A percentile compares a stretch with the other conserved stretches of the same genome.
These are phyloP conservation scores for Digitaria exilis DNA, from an alignment of 202 grass and related monocot species.

Conservation along the genomic window DNA sequence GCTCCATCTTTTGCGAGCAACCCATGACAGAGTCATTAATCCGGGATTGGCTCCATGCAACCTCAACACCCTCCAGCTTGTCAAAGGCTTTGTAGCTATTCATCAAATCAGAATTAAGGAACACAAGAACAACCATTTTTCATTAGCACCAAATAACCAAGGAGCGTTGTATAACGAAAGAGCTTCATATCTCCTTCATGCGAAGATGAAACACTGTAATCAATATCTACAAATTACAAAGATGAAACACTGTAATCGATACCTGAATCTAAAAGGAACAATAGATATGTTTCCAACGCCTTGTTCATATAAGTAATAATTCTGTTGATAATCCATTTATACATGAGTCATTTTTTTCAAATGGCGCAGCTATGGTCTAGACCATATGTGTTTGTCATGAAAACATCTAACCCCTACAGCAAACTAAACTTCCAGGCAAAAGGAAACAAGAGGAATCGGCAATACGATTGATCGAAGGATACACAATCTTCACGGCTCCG, in stretches of 20 bases:
- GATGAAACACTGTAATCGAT: neutral
- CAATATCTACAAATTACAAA: neutral
- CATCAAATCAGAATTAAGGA: slow-evolving; percentile 28
- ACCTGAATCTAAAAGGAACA: neutral
- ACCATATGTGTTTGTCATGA: neutral
- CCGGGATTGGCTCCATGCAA: slow-evolving; percentile 63
- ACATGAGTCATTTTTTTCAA: neutral
- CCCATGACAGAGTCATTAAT: slow-evolving; percentile 54
- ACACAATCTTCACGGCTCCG: slow-evolving; percentile 64
- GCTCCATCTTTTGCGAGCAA: slow-evolving; percentile 45
- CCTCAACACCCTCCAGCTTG: slow-evolving; percentile 61
- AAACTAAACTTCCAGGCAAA: neutral
- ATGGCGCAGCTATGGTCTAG: neutral
- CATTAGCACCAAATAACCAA: neutral
- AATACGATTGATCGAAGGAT: slow-evolving; percentile 40
- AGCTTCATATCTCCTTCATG: neutral
- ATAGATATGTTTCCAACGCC: neutral
- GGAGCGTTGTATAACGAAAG: neutral
- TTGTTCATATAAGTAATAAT: neutral
- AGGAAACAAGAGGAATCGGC: neutral
- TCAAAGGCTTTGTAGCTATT: slow-evolving; percentile 74
- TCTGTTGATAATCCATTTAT: neutral
- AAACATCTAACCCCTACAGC: neutral
- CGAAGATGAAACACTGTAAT: neutral
- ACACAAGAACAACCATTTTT: slow-evolving; percentile 20